These are phyloP conservation scores for Trypanosoma avium DNA, from an alignment of 208 protist genomes.

Conservation along the genomic window DNA sequence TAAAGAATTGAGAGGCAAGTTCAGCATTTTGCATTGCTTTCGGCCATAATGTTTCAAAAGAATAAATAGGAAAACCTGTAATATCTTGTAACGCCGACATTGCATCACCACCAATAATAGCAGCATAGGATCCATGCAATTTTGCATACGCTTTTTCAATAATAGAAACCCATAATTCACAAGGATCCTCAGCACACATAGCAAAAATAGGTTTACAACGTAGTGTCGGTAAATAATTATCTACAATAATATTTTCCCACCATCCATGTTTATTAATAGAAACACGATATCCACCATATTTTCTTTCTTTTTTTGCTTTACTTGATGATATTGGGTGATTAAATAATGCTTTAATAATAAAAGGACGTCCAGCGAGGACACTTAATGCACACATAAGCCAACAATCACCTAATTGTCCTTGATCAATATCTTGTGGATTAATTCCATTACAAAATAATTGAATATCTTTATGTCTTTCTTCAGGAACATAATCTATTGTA, in stretches of 20 bases:
- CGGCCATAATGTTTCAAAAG: conserved; percentile 60
- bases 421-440: conserved; percentile 72
- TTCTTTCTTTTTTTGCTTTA: conserved; percentile 51
- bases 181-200: conserved; percentile 49
- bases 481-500: conserved; percentile 71
- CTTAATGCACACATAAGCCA: conserved; percentile 74
- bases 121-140: conserved; percentile 72
- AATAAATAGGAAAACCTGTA: conserved; percentile 65
- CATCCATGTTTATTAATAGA: conserved; percentile 86
- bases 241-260: conserved; percentile 84
- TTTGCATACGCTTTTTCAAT: conserved; percentile 92
- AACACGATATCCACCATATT: conserved; percentile 63
- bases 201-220: conserved; percentile 62
- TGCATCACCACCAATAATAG: conserved; percentile 74
- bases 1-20: conserved; percentile 49
- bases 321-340: conserved; percentile 61
- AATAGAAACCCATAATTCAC: conserved; percentile 79
- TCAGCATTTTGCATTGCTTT: conserved; percentile 41
- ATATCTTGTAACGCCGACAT: conserved; percentile 78
- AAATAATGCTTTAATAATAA: conserved; percentile 63
- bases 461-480: conserved; percentile 57
- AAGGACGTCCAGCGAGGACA: conserved; percentile 58
- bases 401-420: conserved; percentile 80
- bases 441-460: conserved; percentile 77
- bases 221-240: conserved; percentile 80